Evolutionary conservation across 768 basidiomycete genomes (phyloP).

Genomic region (Ramaria rubella): DNA sequence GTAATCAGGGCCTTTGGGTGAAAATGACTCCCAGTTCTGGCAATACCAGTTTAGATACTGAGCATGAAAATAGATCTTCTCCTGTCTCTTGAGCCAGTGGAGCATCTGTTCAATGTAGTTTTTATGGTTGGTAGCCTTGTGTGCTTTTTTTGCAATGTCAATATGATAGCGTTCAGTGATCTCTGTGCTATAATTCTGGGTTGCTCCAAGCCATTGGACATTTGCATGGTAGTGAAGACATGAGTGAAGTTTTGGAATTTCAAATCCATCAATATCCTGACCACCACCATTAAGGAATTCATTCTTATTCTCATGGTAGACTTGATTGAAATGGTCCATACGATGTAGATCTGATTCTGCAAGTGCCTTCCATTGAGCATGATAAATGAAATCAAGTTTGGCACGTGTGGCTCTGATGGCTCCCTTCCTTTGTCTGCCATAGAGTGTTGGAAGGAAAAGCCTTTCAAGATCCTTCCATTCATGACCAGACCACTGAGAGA

Average conservation of each 20-base stretch:
- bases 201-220: not conserved
- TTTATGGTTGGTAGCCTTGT: too few relatives aligned
- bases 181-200: not conserved
- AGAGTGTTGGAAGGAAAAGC: conserved; percentile 22
- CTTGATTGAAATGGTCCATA: not conserved
- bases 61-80: conserved; percentile 24
- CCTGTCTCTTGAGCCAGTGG: conserved; percentile 28
- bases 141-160: too few relatives aligned
- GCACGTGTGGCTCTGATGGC: conserved; percentile 22
- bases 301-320: not conserved
- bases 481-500: conserved; percentile 38
- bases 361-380: conserved; percentile 13
- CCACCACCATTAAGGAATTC: not conserved
- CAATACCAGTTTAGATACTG: conserved; percentile 25
- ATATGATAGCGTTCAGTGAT: too few relatives aligned
- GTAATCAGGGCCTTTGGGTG: not conserved
- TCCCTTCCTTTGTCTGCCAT: not conserved
- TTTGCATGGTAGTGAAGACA: conserved; percentile 19
- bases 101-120: conserved; percentile 35
- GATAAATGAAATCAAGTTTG: conserved; percentile 31
- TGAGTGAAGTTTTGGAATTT: conserved; percentile 33
- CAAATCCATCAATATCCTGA: conserved; percentile 23
- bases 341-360: not conserved
- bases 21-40: not conserved
- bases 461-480: conserved; percentile 33